Base-by-base conservation (phyloP, 192 early-diverging fungal species). In the Jimgerdemannia flammicorona region DNA sequence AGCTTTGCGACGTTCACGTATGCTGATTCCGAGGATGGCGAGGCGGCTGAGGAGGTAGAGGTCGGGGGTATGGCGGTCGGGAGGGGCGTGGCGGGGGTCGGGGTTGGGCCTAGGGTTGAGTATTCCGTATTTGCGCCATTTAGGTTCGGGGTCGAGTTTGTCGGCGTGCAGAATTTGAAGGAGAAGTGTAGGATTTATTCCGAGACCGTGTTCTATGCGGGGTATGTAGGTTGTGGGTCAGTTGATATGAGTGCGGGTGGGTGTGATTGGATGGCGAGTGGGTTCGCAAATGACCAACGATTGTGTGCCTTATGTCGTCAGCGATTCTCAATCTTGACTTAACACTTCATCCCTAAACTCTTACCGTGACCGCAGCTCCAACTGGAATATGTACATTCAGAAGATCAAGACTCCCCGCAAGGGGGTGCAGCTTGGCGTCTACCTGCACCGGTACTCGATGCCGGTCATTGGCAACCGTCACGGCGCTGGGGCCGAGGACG, bases 351-450 rank as follows among this genome's bases (percentile, higher is more conserved):
- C 29, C 29, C 29, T 29, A 29, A 29, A 29, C 29, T 29, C 29
- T 0, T 29, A 29, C 29, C 29, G 29, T 29, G 29, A 29, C 29
- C 29, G 29, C 79, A 89, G 88, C 20, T 89, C 88, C 43, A 77
- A 80, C 71, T 89, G 88, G 88, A 87, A 87, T 20, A 79, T 87
- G 70, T 89, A 87, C 64, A 84, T 89, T 29, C 83, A 86, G 79
- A 87, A 87, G 59, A 69, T 85, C 11, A 80, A 81, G 70, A 78
- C 82, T 10, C 76, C 70, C 9, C 77, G 82, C 3, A 77, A 81
- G 69, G 84, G 81, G 4, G 19, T 75, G 2, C 82, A 85, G 64
- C 75, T 89, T 3, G 88, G 85, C 0, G 85, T 87, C 3, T 83
- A 89, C 71, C 74, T 89, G 11, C 86, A 87, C 54, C 82, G 88